Evolutionary conservation across 768 basidiomycete genomes (phyloP).

Genomic region (Postia placenta): DNA sequence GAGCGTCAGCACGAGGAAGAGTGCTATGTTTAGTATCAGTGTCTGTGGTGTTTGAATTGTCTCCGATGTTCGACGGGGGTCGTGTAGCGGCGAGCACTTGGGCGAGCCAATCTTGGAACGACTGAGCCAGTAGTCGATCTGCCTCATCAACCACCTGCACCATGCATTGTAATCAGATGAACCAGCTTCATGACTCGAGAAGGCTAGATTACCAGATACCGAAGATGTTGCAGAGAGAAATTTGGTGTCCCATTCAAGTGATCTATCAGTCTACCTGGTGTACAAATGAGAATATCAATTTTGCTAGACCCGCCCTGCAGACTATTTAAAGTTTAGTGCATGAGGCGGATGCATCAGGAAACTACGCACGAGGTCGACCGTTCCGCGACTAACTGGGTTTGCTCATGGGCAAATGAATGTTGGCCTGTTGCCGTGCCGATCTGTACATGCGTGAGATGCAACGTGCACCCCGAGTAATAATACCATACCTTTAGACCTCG

Average conservation of each 20-base stretch:
- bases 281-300: constrained; percentile 91
- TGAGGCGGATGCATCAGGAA: neutral
- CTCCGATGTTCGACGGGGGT: constrained; percentile 23
- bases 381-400: constrained; percentile 69
- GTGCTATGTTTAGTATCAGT: neutral
- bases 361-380: constrained; percentile 41
- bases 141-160: constrained; percentile 95
- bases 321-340: too few species aligned
- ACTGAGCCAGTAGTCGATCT: constrained; percentile 90
- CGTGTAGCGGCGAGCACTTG: constrained; percentile 75
- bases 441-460: constrained; percentile 21
- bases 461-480: neutral
- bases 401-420: constrained; percentile 91
- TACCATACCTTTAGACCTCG: constrained; percentile 73
- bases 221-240: constrained; percentile 89
- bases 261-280: constrained; percentile 92
- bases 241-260: constrained; percentile 85
- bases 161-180: neutral
- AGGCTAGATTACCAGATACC: constrained; percentile 84
- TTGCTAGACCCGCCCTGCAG: constrained; percentile 83
- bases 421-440: constrained; percentile 87
- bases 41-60: neutral
- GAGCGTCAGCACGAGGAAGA: constrained; percentile 40
- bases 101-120: constrained; percentile 93
- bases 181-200: neutral